phyloP scores from a whole-genome alignment of 2,329 filamentous ascomycete genomes.

The Botrytis tulipae region DNA sequence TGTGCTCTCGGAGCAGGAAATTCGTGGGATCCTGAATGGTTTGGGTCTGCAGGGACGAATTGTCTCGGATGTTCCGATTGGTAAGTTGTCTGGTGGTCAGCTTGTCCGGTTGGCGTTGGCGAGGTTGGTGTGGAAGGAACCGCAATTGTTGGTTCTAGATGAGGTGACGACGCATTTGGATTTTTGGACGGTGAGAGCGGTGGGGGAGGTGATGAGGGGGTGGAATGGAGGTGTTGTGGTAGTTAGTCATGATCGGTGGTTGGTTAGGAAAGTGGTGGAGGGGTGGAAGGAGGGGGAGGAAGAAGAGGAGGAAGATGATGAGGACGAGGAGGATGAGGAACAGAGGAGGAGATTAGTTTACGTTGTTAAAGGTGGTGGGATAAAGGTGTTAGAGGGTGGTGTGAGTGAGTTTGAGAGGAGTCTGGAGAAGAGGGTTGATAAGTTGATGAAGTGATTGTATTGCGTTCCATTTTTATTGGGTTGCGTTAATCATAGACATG shows the following conservation, averaged over 20 bases:
- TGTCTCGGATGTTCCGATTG: slow-evolving; percentile 70
- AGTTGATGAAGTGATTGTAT: slow-evolving; percentile 37
- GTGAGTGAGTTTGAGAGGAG: slow-evolving; percentile 64
- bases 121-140: slow-evolving; percentile 96
- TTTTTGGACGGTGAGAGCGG: slow-evolving; percentile 72
- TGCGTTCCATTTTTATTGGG: rapidly evolving
- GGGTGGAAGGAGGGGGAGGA: slow-evolving; percentile 48
- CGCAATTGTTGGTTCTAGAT: slow-evolving; percentile 91
- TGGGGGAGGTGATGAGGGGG: slow-evolving; percentile 62
- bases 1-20: slow-evolving; percentile 61
- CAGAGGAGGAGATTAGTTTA: slow-evolving; percentile 56
- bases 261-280: slow-evolving; percentile 72
- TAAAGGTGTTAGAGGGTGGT: slow-evolving; percentile 56
- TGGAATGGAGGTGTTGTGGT: slow-evolving; percentile 76
- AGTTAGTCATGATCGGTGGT: slow-evolving; percentile 80
- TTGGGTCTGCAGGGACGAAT: slow-evolving; percentile 69
- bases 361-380: slow-evolving; percentile 55
- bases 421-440: slow-evolving; percentile 58
- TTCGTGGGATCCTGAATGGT: slow-evolving; percentile 63
- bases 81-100: slow-evolving; percentile 77
- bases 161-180: slow-evolving; percentile 94
- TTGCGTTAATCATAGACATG: too few relatives aligned
- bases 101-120: slow-evolving; percentile 83
- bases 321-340: slow-evolving; percentile 48
- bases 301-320: slow-evolving; percentile 46